A percentile compares a stretch with the other conserved stretches of the same genome.
Conservation (phyloP, 2,329 filamentous ascomycete genomes). For the Chaetomium sp. region DNA sequence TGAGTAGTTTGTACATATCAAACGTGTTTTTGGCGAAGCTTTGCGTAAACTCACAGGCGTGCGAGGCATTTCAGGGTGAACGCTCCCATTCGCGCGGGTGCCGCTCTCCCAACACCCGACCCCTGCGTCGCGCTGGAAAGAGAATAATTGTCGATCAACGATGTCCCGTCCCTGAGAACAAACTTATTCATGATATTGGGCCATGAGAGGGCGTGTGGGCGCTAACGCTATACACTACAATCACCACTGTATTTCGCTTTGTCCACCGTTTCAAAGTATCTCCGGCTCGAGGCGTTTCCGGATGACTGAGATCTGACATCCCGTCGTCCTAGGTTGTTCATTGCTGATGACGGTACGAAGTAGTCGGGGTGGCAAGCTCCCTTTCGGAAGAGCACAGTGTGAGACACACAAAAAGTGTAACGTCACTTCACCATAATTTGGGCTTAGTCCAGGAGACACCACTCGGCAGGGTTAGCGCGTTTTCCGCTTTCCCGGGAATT, state of each 20-base stretch:
- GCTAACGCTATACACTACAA: too few relatives aligned
- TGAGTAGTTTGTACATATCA: background rate
- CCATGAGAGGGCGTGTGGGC: too few relatives aligned
- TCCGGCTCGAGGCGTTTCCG: background rate
- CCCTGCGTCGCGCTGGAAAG: background rate
- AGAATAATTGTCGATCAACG: background rate
- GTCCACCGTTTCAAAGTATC: background rate
- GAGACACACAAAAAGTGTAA: background rate
- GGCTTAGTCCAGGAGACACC: background rate
- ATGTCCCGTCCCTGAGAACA: background rate
- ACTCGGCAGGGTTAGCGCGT: background rate
- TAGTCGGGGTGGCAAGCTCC: conserved; percentile 1
- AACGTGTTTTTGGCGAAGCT: background rate
- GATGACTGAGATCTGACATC: conserved; percentile 3
- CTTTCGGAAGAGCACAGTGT: background rate
- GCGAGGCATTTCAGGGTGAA: too few relatives aligned
- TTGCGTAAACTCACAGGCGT: background rate
- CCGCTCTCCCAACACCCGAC: background rate
- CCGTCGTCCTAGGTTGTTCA: background rate
- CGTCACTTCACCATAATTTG: background rate
- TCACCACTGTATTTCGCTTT: too few relatives aligned
- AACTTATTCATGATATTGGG: background rate
- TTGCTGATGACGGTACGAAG: background rate
- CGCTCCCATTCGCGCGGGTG: too few relatives aligned
- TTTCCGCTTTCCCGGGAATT: background rate